A percentile compares a stretch with the other conserved stretches of the same genome.
phyloP scores from a whole-genome alignment of 805 yeast species.

The Candida sithepensis region DNA sequence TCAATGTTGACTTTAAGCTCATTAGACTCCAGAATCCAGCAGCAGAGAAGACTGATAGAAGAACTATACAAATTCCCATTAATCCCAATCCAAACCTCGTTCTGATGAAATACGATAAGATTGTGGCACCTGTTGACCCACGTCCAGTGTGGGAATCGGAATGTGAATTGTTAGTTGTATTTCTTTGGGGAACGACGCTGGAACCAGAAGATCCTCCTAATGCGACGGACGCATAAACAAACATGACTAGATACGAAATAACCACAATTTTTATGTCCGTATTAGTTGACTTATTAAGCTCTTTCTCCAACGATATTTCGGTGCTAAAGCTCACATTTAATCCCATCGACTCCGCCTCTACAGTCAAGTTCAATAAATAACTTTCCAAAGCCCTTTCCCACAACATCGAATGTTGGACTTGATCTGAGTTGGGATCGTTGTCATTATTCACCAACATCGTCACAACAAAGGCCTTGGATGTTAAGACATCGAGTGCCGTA shows the following conservation, averaged over 20 bases:
- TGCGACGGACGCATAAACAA: constrained; percentile 80
- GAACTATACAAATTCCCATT: constrained; percentile 78
- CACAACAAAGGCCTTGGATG: constrained; percentile 69
- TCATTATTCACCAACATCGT: constrained; percentile 66
- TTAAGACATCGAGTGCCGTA: constrained; percentile 39
- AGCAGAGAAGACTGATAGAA: constrained; percentile 75
- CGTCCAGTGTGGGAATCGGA: not conserved
- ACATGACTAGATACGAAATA: constrained; percentile 81
- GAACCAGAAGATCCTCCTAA: constrained; percentile 45
- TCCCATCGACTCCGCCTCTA: constrained; percentile 48
- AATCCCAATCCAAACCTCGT: constrained; percentile 77
- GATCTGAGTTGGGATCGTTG: constrained; percentile 38
- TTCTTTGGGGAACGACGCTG: not conserved
- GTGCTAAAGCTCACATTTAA: constrained; percentile 72
- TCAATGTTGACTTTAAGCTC: constrained; percentile 84
- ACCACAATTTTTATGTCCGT: constrained; percentile 70
- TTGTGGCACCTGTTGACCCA: not conserved
- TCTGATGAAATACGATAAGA: constrained; percentile 28
- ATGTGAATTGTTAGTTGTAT: not conserved
- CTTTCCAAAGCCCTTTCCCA: constrained; percentile 75
- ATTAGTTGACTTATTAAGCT: constrained; percentile 75
- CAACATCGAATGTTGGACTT: constrained; percentile 36
- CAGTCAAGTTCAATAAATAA: constrained; percentile 42
- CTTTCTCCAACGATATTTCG: constrained; percentile 80
- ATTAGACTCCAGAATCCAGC: constrained; percentile 74